These are phyloP conservation scores for Castanopsis chinensis DNA, from an alignment of 306 rosid genomes.

Conservation along the genomic window DNA sequence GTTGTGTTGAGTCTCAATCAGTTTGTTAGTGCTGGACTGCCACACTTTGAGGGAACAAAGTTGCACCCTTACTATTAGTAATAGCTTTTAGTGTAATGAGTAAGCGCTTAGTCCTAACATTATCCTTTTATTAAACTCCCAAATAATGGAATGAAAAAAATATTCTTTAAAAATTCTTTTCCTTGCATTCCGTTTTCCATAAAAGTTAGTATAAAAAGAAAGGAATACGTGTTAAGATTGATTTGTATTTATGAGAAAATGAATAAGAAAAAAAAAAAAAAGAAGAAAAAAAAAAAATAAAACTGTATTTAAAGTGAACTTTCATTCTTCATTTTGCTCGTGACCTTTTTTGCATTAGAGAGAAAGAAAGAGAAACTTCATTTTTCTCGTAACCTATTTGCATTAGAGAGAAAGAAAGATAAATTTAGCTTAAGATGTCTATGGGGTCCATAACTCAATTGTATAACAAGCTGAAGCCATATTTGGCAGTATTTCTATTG, in stretches of 20 bases:
- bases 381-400: no score
- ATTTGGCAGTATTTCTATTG: constrained; percentile 29
- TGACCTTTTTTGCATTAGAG: neutral
- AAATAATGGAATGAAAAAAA: no score
- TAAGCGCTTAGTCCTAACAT: no score
- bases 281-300: neutral
- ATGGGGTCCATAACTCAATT: constrained; percentile 6
- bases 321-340: neutral
- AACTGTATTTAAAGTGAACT: neutral
- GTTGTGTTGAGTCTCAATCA: no score
- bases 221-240: neutral
- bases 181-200: no score
- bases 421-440: neutral
- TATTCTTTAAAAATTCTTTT: no score
- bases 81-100: no score
- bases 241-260: neutral
- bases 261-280: neutral
- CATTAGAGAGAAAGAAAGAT: neutral
- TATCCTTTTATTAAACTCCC: no score
- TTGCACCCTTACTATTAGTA: no score
- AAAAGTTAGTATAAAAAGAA: no score
- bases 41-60: no score
- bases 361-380: constrained; percentile 1
- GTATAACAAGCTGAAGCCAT: constrained; percentile 29
- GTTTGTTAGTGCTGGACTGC: no score